phyloP scores from a whole-genome alignment of 345 rosid species.

The Bruguiera gymnorhiza region DNA sequence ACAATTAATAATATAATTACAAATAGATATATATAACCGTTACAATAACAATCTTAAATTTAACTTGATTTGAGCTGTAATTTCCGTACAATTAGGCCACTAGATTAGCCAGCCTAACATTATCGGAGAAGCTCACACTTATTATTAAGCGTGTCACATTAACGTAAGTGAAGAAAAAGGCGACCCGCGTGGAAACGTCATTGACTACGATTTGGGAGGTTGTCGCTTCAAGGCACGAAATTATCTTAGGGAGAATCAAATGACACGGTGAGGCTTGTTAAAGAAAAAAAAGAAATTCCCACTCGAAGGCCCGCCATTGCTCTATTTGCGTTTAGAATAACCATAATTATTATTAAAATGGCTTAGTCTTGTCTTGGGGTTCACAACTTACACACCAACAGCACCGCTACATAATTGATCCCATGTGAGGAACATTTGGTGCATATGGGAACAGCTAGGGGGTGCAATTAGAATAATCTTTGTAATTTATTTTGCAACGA shows the following conservation, averaged over 20 bases:
- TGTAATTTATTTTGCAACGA: too few species aligned
- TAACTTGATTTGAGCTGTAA: too few species aligned
- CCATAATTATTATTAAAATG: neutral
- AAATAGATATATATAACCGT: too few species aligned
- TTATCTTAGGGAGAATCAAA: too few species aligned
- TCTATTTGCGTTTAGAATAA: neutral
- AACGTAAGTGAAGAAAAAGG: neutral
- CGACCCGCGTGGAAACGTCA: neutral
- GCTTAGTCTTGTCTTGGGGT: neutral
- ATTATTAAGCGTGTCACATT: conserved; percentile 1
- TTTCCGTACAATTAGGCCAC: too few species aligned
- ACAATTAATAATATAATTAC: too few species aligned
- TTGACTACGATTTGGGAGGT: neutral
- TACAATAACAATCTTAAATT: neutral
- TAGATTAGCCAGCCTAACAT: neutral
- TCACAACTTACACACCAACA: too few species aligned
- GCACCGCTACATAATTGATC: neutral
- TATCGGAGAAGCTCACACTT: neutral
- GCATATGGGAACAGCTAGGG: neutral
- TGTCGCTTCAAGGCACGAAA: too few species aligned
- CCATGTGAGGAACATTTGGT: neutral
- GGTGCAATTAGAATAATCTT: too few species aligned
- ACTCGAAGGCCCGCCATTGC: neutral
- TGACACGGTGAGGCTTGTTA: too few species aligned
- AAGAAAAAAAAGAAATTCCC: too few species aligned